These are phyloP conservation scores for Paraconiothyrium brasiliense DNA, from an alignment of 2,329 filamentous ascomycete species.

Conservation along the genomic window DNA sequence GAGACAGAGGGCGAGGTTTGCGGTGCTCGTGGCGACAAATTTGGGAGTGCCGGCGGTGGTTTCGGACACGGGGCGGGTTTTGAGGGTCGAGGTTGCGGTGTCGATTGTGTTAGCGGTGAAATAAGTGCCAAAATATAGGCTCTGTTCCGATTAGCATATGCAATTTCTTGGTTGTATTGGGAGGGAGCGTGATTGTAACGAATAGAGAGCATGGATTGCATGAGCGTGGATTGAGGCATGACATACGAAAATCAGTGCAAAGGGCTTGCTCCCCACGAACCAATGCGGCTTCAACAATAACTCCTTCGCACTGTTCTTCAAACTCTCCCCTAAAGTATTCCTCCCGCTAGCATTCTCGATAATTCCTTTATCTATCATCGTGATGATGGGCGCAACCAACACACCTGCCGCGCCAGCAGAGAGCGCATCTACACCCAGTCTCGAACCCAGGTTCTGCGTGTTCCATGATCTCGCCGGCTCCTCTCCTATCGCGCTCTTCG, in stretches of 20 bases:
- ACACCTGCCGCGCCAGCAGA: constrained; percentile 77
- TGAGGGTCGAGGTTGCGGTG: constrained; percentile 74
- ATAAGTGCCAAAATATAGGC: constrained; percentile 88
- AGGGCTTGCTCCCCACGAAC: constrained; percentile 72
- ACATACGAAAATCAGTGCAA: constrained; percentile 68
- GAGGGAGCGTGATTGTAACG: neutral
- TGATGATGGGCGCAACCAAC: constrained; percentile 83
- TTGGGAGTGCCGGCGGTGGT: constrained; percentile 81
- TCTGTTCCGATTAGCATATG: constrained; percentile 39
- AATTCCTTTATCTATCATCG: constrained; percentile 82
- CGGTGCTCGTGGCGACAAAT: constrained; percentile 80
- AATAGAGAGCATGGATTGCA: neutral
- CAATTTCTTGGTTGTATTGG: neutral
- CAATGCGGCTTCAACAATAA: constrained; percentile 69
- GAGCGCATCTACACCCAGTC: constrained; percentile 73
- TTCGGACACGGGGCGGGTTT: constrained; percentile 62
- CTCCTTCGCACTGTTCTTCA: constrained; percentile 66
- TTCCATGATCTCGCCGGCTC: constrained; percentile 66
- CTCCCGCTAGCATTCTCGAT: constrained; percentile 84
- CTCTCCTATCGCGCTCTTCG: constrained; percentile 9
- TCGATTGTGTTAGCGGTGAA: constrained; percentile 88
- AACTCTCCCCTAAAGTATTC: constrained; percentile 66
- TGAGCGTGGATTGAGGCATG: neutral
- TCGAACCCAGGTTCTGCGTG: constrained; percentile 73
- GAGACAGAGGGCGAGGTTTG: constrained; percentile 86